Evolutionary conservation across 495 filamentous ascomycete species (phyloP), one percentile per base, ranked within the genome.

Genomic region (Xylaria curta): DNA sequence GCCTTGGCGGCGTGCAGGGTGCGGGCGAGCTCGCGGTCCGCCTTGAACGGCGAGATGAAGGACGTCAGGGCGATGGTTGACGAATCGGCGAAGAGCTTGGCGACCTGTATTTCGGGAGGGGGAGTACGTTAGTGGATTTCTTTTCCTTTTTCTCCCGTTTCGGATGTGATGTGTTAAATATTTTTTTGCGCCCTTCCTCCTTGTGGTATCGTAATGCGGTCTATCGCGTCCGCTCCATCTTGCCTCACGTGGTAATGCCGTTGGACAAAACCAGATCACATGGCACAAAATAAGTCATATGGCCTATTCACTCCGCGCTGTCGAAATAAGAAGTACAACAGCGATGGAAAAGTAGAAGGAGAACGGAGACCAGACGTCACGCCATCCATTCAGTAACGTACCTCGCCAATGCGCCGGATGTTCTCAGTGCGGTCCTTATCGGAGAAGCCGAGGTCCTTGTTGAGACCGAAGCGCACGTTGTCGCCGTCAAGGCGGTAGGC

Each of bases 381-480:
- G 17, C 19, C 19, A 6, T n/a, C 1, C 19, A n/a, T 49, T 49
- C 19, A n/a, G 21, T 6, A n/a, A 67, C 51, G 10, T 77, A 91
- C 91, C 86, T 99, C 97, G 19, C 93, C 93, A 75, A 99, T 97
- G 68, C 96, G 89, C 61, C 96, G 88, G 81, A 99, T 99, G 84
- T 99, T 99, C 89, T 98, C 97, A 80, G 93, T 94, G 71, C 96
- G 89, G 85, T 98, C 96, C 76, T 89, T 88, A 77, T 97, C 94
- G 74, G 89, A 92, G 86, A 98, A 98, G 4, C 95, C 95, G 42
- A 98, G 88, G 85, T 99, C 95, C 81, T 94, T 94, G 87, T 99
- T 99, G 75, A 99, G 86, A 2, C 96, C 97, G 86, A 98, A 98
- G 70, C 96, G 95, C 77, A 99, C 91, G 85, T 99, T 99, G 88